Evolutionary conservation across 2,329 filamentous ascomycete species (phyloP).

Genomic region (Calonectria naviculata): DNA sequence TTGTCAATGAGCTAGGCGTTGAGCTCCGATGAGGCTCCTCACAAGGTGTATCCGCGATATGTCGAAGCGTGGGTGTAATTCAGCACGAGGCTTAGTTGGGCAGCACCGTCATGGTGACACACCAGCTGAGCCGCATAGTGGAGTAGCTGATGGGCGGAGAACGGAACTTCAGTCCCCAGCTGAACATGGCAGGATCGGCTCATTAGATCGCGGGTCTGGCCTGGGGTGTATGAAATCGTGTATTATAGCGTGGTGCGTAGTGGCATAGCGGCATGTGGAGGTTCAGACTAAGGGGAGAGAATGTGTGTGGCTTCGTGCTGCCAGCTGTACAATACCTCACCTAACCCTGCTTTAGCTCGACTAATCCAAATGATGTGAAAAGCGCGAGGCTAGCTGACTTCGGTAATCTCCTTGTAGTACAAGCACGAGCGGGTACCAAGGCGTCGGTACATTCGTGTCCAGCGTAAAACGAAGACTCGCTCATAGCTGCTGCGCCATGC

Average conservation of each 20-base stretch:
- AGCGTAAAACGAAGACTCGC: neutral
- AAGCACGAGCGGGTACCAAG: neutral
- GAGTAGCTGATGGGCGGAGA: constrained; percentile 31
- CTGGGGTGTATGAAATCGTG: constrained; percentile 23
- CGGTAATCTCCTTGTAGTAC: neutral
- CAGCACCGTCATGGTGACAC: constrained; percentile 5
- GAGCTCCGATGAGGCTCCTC: constrained; percentile 58
- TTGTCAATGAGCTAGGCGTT: constrained; percentile 80
- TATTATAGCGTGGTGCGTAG: constrained; percentile 11
- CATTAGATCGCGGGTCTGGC: neutral
- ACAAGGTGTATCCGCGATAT: neutral
- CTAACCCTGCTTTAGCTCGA: constrained; percentile 5
- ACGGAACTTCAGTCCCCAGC: constrained; percentile 23
- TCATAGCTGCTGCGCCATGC: constrained; percentile 18
- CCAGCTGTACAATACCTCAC: constrained; percentile 11
- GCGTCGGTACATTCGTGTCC: neutral
- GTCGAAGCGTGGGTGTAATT: neutral
- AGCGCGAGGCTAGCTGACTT: neutral
- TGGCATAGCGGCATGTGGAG: neutral
- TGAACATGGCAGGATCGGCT: constrained; percentile 26
- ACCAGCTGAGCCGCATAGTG: constrained; percentile 31
- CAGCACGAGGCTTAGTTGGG: neutral
- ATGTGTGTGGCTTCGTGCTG: constrained; percentile 17
- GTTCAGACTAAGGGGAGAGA: neutral
- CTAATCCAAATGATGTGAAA: neutral